Conservation (phyloP, 2,329 filamentous ascomycete species). For the Magnaporthales sp. region DNA sequence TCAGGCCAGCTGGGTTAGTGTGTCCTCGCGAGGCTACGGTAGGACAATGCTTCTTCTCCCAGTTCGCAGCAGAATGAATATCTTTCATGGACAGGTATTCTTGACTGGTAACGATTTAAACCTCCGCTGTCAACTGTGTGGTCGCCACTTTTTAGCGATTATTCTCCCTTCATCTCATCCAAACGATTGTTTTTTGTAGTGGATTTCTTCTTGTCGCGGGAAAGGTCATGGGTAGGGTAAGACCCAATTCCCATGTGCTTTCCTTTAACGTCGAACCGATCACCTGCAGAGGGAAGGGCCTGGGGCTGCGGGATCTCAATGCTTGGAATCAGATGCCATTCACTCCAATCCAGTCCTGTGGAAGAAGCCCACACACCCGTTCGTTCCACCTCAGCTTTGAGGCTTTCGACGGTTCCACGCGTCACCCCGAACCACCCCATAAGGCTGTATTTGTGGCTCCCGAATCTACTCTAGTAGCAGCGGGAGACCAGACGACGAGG, state of each 20-base stretch:
- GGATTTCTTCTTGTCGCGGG: not conserved
- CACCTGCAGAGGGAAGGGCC: not conserved
- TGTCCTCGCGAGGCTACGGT: not conserved
- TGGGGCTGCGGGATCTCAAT: not conserved
- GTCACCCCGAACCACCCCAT: not conserved
- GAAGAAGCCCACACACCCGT: not conserved
- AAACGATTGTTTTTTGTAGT: not conserved
- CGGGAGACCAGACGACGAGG: not conserved
- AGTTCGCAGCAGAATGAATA: not conserved
- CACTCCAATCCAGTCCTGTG: not conserved
- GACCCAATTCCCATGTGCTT: not conserved
- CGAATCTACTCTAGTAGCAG: not conserved
- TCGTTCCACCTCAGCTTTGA: not conserved
- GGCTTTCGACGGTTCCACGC: not conserved
- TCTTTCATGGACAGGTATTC: not conserved
- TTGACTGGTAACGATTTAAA: not conserved
- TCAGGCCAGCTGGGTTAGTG: not conserved
- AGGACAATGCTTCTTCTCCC: not conserved
- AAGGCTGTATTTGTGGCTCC: not conserved
- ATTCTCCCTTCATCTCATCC: not conserved
- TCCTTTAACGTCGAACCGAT: not conserved
- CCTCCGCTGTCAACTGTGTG: not conserved
- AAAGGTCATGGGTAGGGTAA: not conserved
- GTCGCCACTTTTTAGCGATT: not conserved
- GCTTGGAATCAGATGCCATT: not conserved